Evolutionary conservation across 1,284 basidiomycete genomes (phyloP), one percentile per base, ranked within the genome.

Genomic region (Anthracocystis setariae): DNA sequence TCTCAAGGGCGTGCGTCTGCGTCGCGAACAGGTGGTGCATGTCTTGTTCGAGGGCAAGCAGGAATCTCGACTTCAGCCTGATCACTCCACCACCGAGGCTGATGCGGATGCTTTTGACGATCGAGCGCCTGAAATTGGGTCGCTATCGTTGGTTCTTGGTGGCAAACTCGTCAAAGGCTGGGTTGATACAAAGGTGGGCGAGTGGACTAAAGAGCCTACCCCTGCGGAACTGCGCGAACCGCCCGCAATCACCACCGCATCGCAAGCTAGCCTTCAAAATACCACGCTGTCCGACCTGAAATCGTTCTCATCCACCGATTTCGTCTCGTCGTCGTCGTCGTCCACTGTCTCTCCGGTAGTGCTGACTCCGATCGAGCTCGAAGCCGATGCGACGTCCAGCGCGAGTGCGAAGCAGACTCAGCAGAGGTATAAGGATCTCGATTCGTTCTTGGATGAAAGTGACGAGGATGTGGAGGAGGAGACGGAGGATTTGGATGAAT

Each of bases 361-460:
- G 5, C 37, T 42, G 8, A 40, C 63, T 21, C 71, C 71, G 0
- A 62, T 69, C 62, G 71, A 69, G 13, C 51, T 62, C 7, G 65
- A 68, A 12, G 13, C 64, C 7, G n/a, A n/a, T n/a, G n/a, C n/a
- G n/a, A n/a, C n/a, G n/a, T 38, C 51, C 27, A 42, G n/a, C n/a
- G n/a, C 42, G 2, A 52, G 65, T 0, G 35, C 57, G 2, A 29
- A 43, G 13, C 49, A 57, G 44, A 40, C 46, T 5, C 58, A 52
- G 21, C 62, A 65, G 23, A 52, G 54, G 48, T 81, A 80, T 48
- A 77, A 76, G 47, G 77, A 81, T 33, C 50, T 82, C 27, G 78
- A 82, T 32, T 69, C 73, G 12, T 82, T 82, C 40, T 46, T 82
- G 42, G 73, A 80, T 24, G 75, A 70, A 43, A 74, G 71, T 35